Conservation (phyloP, 345 rosid genomes). For the Lepidium sativum region DNA sequence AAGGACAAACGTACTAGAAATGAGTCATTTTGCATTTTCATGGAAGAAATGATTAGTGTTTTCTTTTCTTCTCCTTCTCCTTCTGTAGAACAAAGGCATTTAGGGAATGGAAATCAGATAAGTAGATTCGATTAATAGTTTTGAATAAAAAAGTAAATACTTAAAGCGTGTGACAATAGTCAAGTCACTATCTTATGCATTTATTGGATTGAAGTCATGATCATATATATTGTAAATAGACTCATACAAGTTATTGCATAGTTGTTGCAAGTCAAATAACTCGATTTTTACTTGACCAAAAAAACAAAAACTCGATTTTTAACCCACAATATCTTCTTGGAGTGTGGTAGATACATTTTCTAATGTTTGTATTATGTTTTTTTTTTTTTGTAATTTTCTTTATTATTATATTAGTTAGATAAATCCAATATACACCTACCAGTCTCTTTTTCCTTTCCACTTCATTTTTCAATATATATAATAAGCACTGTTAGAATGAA, state of each 20-base stretch:
- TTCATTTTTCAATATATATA: neutral
- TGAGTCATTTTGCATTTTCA: neutral
- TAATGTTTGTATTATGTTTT: neutral
- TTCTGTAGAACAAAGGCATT: neutral
- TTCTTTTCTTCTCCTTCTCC: neutral
- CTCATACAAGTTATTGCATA: neutral
- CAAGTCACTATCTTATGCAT: conserved; percentile 8
- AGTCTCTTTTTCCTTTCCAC: neutral
- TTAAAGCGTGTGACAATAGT: neutral
- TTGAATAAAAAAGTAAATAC: neutral
- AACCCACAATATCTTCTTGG: neutral
- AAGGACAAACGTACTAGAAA: neutral
- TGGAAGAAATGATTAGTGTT: neutral
- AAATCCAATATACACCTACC: neutral
- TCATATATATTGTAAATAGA: neutral
- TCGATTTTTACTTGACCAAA: too few species aligned
- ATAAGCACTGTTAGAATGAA: neutral
- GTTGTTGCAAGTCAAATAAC: neutral
- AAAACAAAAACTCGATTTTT: neutral
- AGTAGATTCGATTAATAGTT: neutral
- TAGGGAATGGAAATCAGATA: neutral
- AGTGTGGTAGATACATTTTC: neutral
- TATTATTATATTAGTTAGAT: neutral
- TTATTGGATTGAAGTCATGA: neutral
- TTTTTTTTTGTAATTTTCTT: neutral